phyloP scores from a whole-genome alignment of 2,329 filamentous ascomycete genomes.

The Fusarium brevicatenulatum region DNA sequence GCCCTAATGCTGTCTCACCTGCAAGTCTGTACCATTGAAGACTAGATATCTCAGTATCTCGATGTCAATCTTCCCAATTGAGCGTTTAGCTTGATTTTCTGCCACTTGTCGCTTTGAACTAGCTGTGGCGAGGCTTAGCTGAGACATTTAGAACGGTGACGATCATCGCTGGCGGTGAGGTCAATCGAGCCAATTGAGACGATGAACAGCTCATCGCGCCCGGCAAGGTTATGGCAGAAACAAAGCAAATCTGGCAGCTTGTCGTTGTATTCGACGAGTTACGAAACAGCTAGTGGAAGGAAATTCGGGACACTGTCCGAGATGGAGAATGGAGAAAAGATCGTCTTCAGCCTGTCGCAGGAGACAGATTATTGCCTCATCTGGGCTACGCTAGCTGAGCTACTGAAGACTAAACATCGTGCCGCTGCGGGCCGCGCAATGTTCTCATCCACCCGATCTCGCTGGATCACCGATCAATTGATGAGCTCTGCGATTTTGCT shows the following conservation, averaged over 20 bases:
- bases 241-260: background rate
- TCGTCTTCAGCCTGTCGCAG: too few species aligned
- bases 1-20: background rate
- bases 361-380: background rate
- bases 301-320: background rate
- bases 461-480: fast-evolving
- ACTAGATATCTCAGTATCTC: fast-evolving
- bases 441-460: background rate
- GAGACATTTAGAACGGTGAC: background rate
- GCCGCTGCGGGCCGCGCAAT: background rate
- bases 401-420: background rate
- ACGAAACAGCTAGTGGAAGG: background rate
- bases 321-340: background rate
- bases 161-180: background rate
- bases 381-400: background rate
- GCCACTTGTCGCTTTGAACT: background rate
- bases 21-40: background rate
- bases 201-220: fast-evolving
- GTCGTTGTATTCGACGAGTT: background rate
- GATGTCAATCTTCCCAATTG: background rate
- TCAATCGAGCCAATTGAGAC: background rate
- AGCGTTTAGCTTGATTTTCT: background rate
- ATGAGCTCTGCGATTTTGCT: too few species aligned
- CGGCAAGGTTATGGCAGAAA: fast-evolving
- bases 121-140: background rate